Base-by-base conservation (phyloP, 495 filamentous ascomycete genomes). In the Umbilicaria muhlenbergii region DNA sequence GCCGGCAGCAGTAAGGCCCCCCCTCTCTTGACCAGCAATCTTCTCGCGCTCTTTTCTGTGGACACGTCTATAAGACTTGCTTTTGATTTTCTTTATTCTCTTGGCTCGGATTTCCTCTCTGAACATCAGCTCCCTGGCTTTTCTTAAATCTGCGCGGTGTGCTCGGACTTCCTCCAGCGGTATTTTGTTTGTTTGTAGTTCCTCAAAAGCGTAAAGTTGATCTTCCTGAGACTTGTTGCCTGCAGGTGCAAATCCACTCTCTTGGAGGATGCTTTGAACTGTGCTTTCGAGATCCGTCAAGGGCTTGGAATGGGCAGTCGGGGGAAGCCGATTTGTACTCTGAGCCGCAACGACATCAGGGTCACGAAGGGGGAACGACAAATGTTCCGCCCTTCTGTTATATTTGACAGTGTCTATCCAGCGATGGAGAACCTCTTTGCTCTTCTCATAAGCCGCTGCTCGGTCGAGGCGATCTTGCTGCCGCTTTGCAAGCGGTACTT, bases 11-110 rank as follows among this genome's bases (percentile, higher is more conserved):
- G 68, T 60, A 35, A 89, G 64, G 21, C 77, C 76, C 35, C 85
- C 77, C 19, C 71, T 68, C 41, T 86, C 78, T n/a, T 75, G 73
- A 40, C 84, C 68, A 47, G 82, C 78, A 35, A 80, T 63, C 45
- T 76, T 76, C 55, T 85, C 76, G 11, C 77, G 71, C 52, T 94
- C 84, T 52, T 83, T 94, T 32, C 91, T 78, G 57, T 95, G 92
- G 17, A 96, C 79, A 40, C 87, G 78, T 14, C 86, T 80, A 55
- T 88, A 98, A 0, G 86, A 74, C 55, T 94, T 96, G 52, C 81
- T 87, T 67, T 98, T 98, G 58, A 98, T 98, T 66, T 95, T 96
- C 61, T 94, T 94, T 59, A 98, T 82, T 3, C 91, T 79, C 62
- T 89, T 94, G 3, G 86, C 74, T 41, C 85, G 77, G 0, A 80